Evolutionary conservation across 179 eudicot species (phyloP).

Genomic region (Sideroxylon spinosum): DNA sequence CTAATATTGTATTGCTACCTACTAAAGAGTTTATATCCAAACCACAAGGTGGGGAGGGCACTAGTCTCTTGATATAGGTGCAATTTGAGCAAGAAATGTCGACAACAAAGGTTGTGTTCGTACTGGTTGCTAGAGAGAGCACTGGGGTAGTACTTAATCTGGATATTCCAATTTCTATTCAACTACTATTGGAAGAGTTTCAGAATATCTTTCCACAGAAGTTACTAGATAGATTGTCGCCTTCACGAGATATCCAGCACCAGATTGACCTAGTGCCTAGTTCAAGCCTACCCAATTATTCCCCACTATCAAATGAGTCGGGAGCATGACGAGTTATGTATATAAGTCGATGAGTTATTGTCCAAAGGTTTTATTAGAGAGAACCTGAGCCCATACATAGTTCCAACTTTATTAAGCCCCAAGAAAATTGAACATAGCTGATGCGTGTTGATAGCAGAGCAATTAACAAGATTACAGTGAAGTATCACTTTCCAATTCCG

Average conservation of each 20-base stretch:
- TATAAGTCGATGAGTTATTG: neutral
- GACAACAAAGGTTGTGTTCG: neutral
- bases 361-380: neutral
- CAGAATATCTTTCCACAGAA: neutral
- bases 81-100: neutral
- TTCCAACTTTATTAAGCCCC: too few species aligned
- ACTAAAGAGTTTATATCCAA: neutral
- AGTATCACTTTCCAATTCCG: too few species aligned
- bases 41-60: neutral
- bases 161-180: neutral
- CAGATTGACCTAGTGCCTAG: neutral
- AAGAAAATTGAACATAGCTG: neutral
- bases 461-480: neutral
- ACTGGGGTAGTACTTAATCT: neutral
- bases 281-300: neutral
- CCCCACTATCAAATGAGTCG: conserved; percentile 6
- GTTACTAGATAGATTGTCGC: neutral
- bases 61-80: neutral
- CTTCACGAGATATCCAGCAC: neutral
- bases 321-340: neutral
- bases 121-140: neutral
- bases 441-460: neutral
- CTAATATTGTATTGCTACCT: neutral
- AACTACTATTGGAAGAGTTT: neutral
- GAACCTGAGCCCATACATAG: too few species aligned